Conservation (phyloP, 1,284 basidiomycete species). For the Malassezia psittaci region DNA sequence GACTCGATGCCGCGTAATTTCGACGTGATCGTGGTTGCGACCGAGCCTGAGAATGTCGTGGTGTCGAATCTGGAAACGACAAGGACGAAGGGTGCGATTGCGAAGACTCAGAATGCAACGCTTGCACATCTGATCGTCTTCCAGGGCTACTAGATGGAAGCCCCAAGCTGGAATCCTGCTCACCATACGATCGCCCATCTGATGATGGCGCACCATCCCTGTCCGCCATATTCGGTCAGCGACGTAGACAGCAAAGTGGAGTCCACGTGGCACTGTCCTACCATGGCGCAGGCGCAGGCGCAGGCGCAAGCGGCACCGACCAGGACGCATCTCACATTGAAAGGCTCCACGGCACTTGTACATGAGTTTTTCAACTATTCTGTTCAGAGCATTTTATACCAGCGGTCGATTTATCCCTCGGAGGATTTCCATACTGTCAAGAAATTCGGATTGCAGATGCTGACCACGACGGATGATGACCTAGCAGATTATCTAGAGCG, state of each 20-base stretch:
- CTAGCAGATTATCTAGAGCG: slow-evolving; percentile 85
- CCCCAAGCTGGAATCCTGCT: slow-evolving; percentile 29
- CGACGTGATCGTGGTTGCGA: slow-evolving; percentile 15
- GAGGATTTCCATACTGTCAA: slow-evolving; percentile 75
- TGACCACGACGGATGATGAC: slow-evolving; percentile 84
- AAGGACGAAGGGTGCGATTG: slow-evolving; percentile 24
- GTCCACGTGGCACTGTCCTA: background rate
- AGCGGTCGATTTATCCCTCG: slow-evolving; percentile 89
- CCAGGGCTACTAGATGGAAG: slow-evolving; percentile 41
- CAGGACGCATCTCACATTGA: slow-evolving; percentile 58
- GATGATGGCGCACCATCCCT: background rate
- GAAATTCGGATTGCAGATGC: slow-evolving; percentile 91
- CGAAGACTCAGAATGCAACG: background rate
- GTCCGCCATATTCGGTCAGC: background rate
- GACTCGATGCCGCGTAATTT: slow-evolving; percentile 27
- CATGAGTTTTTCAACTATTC: slow-evolving; percentile 99
- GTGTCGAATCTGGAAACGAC: slow-evolving; percentile 40
- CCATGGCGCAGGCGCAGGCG: slow-evolving; percentile 15
- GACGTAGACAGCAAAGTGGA: background rate
- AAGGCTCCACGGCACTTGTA: slow-evolving; percentile 87
- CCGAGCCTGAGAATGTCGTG: slow-evolving; percentile 7
- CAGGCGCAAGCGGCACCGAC: slow-evolving; percentile 24
- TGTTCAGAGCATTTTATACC: slow-evolving; percentile 72
- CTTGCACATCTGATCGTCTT: slow-evolving; percentile 17
- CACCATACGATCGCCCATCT: slow-evolving; percentile 1